phyloP scores from a whole-genome alignment of 331 rosid genomes.

The Rosa hybrid region DNA sequence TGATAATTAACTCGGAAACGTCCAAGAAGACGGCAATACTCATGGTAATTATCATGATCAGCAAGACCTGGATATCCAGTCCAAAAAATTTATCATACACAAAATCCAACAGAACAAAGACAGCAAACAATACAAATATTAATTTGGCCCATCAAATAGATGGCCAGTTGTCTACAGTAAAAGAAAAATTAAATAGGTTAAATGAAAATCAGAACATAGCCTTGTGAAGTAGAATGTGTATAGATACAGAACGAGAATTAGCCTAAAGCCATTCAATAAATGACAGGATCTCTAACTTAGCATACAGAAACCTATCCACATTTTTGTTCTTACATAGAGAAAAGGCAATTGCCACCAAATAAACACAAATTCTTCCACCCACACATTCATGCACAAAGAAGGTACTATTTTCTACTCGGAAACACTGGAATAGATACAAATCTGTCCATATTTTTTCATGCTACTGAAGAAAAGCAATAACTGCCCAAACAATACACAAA shows the following conservation, averaged over 20 bases:
- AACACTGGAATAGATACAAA: constrained; percentile 14
- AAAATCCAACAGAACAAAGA: constrained; percentile 19
- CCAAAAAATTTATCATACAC: constrained; percentile 26
- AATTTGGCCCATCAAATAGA: background rate
- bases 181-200: background rate
- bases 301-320: background rate
- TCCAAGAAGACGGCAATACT: constrained; percentile 97
- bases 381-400: background rate
- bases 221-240: background rate
- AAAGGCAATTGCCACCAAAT: constrained; percentile 1
- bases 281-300: background rate
- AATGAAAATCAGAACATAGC: background rate
- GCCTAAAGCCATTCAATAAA: background rate
- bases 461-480: background rate
- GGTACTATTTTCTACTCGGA: constrained; percentile 17
- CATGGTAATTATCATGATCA: constrained; percentile 99
- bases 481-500: background rate
- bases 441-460: background rate
- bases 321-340: background rate
- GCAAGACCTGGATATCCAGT: constrained; percentile 71
- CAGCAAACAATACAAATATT: background rate
- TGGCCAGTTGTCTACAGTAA: background rate
- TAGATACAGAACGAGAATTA: background rate
- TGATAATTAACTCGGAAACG: constrained; percentile 97
- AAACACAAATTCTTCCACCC: background rate